Percentiles rank a stretch among this genome's conserved stretches.
Conservation (phyloP, 1,139 yeast genomes). For the Pneumocystis murina region DNA sequence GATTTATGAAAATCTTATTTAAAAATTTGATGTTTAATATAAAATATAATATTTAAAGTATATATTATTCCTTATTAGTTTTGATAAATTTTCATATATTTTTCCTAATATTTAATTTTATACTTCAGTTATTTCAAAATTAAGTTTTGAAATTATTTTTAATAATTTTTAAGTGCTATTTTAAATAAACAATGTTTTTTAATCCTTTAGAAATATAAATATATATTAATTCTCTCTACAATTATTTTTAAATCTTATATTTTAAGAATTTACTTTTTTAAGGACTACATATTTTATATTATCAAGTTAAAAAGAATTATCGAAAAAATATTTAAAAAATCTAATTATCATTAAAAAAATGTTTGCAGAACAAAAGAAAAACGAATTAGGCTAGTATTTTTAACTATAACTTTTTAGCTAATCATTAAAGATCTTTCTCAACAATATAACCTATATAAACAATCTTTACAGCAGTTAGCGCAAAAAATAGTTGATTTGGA, state of each 20-base stretch:
- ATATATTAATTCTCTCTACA: no score
- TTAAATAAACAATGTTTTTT: not conserved
- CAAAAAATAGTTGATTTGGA: slow-evolving; percentile 30
- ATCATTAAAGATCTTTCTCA: slow-evolving; percentile 24
- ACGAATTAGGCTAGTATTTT: not conserved
- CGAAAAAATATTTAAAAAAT: not conserved
- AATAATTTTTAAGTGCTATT: not conserved
- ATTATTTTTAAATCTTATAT: not conserved
- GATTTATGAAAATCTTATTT: not conserved
- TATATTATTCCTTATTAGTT: no score
- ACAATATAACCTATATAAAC: slow-evolving; percentile 30
- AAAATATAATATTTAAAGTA: no score
- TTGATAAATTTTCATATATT: no score
- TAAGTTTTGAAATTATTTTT: no score
- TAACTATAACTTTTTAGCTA: not conserved
- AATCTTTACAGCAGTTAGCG: slow-evolving; percentile 24
- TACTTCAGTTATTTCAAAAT: no score
- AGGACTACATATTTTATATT: not conserved
- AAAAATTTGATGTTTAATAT: no score
- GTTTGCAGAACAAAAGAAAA: not conserved
- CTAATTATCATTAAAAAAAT: not conserved
- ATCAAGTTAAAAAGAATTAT: not conserved
- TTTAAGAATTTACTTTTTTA: no score
- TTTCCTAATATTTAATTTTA: no score
- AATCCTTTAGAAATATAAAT: no score